Base-by-base conservation (phyloP, 352 stramenopile species). In the Pythium sukuiense region DNA sequence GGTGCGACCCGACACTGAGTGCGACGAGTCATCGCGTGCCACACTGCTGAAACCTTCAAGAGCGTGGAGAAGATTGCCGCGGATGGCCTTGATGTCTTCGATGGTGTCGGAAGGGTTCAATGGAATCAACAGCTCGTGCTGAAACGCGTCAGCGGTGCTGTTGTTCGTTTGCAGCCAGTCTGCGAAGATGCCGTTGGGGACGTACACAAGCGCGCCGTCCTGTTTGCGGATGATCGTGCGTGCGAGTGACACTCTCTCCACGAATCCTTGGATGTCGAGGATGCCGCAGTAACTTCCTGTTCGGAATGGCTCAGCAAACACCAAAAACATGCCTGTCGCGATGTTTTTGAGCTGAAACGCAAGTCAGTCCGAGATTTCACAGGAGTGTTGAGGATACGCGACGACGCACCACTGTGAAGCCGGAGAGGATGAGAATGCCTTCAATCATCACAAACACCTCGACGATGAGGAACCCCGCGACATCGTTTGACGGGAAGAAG, bases 241-340 rank as follows among this genome's bases (percentile, higher is more conserved):
- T 3, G 84, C 78, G 27, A 95, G 80, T 41, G 87, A 93, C 24
- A 95, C 83, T 41, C 76, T 71, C 45, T 95, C 87, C 16, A 95
- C 88, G 61, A 87, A 86, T 2, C 87, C 87, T 14, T 76, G 41
- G 26, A 90, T 63, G 6, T 70, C 50, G 8, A 74, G 71, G 29
- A 93, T 76, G 37, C 76, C 67, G 55, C 85, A 88, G 53, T 83
- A 71, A 53, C 82, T 92, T 2, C 85, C 85, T 0, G 80, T 90
- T 26, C 83, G 80, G 46, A 95, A 92, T 0, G 87, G 87, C 65
- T 95, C 87, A 13, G 85, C 81, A 61, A 91, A 95, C 63, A 93
- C 90, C 26, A 95, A 75, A 53, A 93, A 95, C 26, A 95, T 76
- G 2, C 87, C 87, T 0, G 76, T 92, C 11, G 81, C 80, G 48